Conservation (phyloP, 768 basidiomycete species). For the Phanerodontia chrysosporium region DNA sequence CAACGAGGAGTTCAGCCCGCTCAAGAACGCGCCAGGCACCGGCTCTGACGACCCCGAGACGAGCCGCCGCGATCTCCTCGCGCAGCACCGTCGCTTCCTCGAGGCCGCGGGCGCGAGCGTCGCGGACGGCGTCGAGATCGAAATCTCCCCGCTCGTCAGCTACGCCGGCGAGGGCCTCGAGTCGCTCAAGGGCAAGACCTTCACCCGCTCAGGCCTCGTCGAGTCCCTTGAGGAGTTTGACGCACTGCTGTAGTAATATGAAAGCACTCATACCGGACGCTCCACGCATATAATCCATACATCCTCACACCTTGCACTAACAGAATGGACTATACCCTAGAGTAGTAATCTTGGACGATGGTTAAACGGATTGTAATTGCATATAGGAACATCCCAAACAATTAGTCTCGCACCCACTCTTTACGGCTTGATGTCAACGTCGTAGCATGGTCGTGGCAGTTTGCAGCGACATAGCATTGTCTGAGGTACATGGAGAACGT, state of each 20-base stretch:
- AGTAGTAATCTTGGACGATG: conserved; percentile 6
- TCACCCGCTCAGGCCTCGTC: conserved; percentile 71
- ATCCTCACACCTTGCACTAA: no score
- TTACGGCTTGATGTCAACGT: no score
- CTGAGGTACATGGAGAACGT: neutral
- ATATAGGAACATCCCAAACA: neutral
- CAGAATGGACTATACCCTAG: conserved; percentile 7
- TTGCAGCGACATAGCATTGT: neutral
- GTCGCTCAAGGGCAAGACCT: conserved; percentile 68
- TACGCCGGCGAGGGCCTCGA: conserved; percentile 93
- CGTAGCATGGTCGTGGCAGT: neutral
- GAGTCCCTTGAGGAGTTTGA: conserved; percentile 68
- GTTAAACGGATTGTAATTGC: conserved; percentile 5
- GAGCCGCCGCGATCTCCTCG: conserved; percentile 82
- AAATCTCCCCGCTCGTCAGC: conserved; percentile 82
- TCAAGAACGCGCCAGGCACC: conserved; percentile 96
- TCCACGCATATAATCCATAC: neutral
- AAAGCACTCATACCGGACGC: neutral
- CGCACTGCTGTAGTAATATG: conserved; percentile 43
- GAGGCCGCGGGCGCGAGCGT: conserved; percentile 71
- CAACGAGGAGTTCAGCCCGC: conserved; percentile 88
- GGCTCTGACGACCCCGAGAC: conserved; percentile 88
- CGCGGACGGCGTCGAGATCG: conserved; percentile 77
- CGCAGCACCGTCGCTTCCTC: conserved; percentile 85
- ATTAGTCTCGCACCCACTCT: no score